These are phyloP conservation scores for Tolypocladium inflatum DNA, from an alignment of 2,329 filamentous ascomycete species.

Conservation along the genomic window DNA sequence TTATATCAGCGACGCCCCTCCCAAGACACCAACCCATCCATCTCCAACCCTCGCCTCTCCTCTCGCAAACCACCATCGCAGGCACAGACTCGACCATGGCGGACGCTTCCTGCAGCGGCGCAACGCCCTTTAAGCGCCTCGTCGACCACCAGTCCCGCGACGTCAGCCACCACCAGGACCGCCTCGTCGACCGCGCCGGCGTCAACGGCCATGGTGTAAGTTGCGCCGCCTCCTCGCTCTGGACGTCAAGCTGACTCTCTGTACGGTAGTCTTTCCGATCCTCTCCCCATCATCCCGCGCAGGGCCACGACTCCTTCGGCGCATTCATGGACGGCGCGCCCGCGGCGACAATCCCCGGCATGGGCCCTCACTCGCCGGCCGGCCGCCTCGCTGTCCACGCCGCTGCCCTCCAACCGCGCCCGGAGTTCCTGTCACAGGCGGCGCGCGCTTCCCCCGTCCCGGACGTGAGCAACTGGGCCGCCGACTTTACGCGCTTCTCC, in stretches of 20 bases:
- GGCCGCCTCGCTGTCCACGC: constrained; percentile 24
- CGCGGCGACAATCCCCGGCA: constrained; percentile 13
- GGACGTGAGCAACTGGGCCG: constrained; percentile 22
- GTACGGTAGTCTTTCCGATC: constrained; percentile 24
- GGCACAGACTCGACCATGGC: constrained; percentile 19
- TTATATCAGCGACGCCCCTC: neutral
- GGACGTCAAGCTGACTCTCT: neutral
- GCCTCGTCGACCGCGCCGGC: constrained; percentile 20
- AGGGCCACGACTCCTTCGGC: constrained; percentile 22
- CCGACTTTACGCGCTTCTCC: constrained; percentile 25
- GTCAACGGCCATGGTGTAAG: constrained; percentile 20
- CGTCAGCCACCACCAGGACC: constrained; percentile 30
- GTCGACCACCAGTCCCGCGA: constrained; percentile 32
- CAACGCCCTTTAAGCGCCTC: constrained; percentile 32
- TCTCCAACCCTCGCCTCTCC: too few relatives aligned
- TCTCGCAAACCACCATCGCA: neutral
- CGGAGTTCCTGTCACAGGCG: constrained; percentile 12
- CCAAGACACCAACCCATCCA: neutral
- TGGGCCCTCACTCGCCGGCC: constrained; percentile 21
- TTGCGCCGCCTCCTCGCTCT: neutral
- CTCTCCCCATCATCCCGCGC: constrained; percentile 12
- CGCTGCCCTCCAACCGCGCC: constrained; percentile 15
- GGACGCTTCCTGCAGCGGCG: constrained; percentile 31
- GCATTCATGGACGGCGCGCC: constrained; percentile 23
- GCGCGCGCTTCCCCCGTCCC: constrained; percentile 13